phyloP scores from a whole-genome alignment of 2,329 filamentous ascomycete genomes.

The Penicillium aurantiogriseum region DNA sequence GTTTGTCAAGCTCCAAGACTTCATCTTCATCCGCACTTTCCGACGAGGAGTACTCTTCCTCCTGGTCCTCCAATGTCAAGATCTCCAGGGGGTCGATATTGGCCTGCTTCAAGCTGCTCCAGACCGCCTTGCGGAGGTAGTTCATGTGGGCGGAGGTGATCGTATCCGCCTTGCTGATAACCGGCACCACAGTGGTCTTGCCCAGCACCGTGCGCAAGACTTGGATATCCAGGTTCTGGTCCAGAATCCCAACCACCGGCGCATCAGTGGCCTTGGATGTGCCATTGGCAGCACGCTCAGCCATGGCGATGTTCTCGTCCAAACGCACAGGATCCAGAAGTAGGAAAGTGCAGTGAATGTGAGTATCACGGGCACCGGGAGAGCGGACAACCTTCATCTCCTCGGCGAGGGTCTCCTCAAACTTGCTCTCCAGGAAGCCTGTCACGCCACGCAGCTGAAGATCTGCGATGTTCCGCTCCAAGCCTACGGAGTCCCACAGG shows the following conservation, averaged over 20 bases:
- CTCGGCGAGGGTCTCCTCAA: conserved; percentile 94
- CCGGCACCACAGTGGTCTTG: conserved; percentile 92
- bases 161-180: conserved; percentile 95
- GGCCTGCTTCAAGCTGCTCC: conserved; percentile 79
- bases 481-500: conserved; percentile 91
- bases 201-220: conserved; percentile 83
- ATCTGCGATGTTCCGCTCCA: conserved; percentile 94
- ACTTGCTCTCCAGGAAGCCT: conserved; percentile 93
- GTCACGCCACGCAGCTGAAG: conserved; percentile 90
- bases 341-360: conserved; percentile 94
- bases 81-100: conserved; percentile 86
- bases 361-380: conserved; percentile 89
- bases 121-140: conserved; percentile 85
- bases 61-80: conserved; percentile 75
- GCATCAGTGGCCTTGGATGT: conserved; percentile 47
- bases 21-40: conserved; percentile 49
- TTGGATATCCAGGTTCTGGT: conserved; percentile 87
- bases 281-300: conserved; percentile 57
- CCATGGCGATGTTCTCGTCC: conserved; percentile 73
- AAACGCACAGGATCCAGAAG: conserved; percentile 84
- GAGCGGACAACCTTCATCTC: conserved; percentile 97
- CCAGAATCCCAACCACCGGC: conserved; percentile 64
- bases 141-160: conserved; percentile 95
- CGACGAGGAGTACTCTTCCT: conserved; percentile 58
- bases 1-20: conserved; percentile 23